Percentiles rank a stretch among this genome's conserved stretches.
These are phyloP conservation scores for Starmerella potacharoeniae DNA, from an alignment of 805 yeast species.

Conservation along the genomic window DNA sequence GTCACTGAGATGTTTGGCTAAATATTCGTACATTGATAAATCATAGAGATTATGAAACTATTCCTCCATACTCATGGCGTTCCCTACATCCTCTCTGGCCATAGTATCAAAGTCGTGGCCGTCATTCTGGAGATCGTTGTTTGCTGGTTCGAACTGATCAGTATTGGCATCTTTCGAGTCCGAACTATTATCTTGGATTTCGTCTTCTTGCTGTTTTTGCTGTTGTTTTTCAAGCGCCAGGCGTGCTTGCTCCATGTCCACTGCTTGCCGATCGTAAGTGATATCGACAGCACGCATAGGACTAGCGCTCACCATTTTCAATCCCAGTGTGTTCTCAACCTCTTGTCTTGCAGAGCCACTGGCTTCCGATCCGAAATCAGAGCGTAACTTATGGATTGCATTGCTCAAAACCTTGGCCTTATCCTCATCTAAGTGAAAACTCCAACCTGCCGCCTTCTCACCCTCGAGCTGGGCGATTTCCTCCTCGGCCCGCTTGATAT, in stretches of 20 bases:
- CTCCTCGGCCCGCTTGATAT: constrained; percentile 17
- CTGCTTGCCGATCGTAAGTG: constrained; percentile 19
- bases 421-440: constrained; percentile 13
- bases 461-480: constrained; percentile 25
- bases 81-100: neutral
- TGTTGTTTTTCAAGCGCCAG: neutral
- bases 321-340: constrained; percentile 18
- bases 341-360: constrained; percentile 12
- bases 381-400: constrained; percentile 24
- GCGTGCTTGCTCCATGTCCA: constrained; percentile 12
- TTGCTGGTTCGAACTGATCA: neutral
- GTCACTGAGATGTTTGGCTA: constrained; percentile 24
- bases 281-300: constrained; percentile 19
- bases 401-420: constrained; percentile 20
- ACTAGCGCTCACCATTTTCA: constrained; percentile 12
- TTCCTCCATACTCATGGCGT: neutral
- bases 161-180: neutral
- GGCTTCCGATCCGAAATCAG: constrained; percentile 24
- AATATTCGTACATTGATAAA: neutral
- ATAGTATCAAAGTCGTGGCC: neutral
- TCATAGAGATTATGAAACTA: neutral
- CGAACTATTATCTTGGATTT: neutral
- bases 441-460: constrained; percentile 19
- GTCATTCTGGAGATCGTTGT: neutral
- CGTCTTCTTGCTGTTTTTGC: neutral